Evolutionary conservation across 257 asterid species (phyloP).

Genomic region (Forsythia viridissima): DNA sequence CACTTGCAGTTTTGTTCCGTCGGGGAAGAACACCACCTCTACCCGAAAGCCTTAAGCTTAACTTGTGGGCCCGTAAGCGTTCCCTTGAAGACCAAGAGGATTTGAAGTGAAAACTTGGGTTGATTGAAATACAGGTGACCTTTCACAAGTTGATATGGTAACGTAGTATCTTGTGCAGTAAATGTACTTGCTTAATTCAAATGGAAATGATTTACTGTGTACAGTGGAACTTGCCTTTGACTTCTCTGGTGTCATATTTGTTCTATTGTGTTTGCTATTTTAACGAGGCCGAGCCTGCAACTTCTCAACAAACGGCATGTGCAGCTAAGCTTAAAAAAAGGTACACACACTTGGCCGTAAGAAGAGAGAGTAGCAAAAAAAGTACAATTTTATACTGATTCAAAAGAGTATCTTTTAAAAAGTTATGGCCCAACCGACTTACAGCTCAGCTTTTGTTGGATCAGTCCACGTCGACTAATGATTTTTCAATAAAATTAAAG

Average conservation of each 20-base stretch:
- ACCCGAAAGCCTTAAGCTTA: conserved; percentile 83
- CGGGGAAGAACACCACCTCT: conserved; percentile 86
- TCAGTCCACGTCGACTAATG: not conserved
- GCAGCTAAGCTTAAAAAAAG: not conserved
- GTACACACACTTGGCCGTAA: not conserved
- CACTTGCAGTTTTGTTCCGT: conserved; percentile 85
- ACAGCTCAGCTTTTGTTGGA: not conserved
- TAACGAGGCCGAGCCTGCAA: not conserved
- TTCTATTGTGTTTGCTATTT: not conserved
- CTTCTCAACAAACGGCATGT: not conserved
- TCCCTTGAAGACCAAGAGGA: conserved; percentile 84
- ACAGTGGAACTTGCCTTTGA: conserved; percentile 16
- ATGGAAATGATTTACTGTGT: not conserved
- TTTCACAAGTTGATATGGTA: not conserved
- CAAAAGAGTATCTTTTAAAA: not conserved
- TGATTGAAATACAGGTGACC: not conserved
- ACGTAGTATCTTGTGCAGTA: conserved; percentile 7
- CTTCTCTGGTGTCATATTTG: not conserved
- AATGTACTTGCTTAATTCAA: conserved; percentile 9
- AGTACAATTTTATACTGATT: not conserved
- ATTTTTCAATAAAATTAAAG: no score
- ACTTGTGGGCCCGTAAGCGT: conserved; percentile 79
- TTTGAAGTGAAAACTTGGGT: conserved; percentile 24
- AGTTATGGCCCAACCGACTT: not conserved
- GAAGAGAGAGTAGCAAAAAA: not conserved